phyloP scores from a whole-genome alignment of 2,329 filamentous ascomycete species.

The Trichoderma aggressivum region DNA sequence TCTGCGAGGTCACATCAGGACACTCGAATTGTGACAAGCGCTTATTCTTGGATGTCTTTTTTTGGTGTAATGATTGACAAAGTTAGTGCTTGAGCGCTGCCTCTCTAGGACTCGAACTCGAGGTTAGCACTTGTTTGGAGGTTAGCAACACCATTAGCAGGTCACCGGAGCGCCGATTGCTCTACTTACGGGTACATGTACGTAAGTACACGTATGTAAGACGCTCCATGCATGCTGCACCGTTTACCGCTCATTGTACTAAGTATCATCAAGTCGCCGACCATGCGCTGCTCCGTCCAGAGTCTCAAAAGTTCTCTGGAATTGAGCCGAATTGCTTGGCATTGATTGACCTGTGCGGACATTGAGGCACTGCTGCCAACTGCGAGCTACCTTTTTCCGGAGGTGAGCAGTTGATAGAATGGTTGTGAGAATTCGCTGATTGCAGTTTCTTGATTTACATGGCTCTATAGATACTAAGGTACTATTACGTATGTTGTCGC shows the following conservation, averaged over 20 bases:
- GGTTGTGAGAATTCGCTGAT: neutral
- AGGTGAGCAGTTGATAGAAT: neutral
- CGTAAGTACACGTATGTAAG: neutral
- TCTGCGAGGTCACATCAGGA: neutral
- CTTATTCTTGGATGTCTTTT: neutral
- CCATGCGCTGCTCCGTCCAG: neutral
- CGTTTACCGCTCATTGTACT: neutral
- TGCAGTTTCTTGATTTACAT: neutral
- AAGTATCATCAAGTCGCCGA: neutral
- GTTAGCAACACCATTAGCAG: neutral
- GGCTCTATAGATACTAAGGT: neutral
- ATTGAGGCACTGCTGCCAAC: neutral
- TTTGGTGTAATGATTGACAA: neutral
- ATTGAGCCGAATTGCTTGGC: neutral
- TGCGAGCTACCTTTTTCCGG: neutral
- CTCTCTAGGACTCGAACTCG: neutral
- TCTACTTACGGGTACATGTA: neutral
- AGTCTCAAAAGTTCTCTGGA: neutral
- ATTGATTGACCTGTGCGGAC: neutral
- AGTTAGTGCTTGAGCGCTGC: neutral
- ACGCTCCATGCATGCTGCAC: conserved; percentile 7
- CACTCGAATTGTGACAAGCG: neutral
- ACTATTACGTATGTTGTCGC: neutral
- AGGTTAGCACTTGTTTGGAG: neutral
- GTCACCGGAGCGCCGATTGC: neutral